phyloP scores from a whole-genome alignment of 345 rosid species.

The Anastatica hierochuntica region DNA sequence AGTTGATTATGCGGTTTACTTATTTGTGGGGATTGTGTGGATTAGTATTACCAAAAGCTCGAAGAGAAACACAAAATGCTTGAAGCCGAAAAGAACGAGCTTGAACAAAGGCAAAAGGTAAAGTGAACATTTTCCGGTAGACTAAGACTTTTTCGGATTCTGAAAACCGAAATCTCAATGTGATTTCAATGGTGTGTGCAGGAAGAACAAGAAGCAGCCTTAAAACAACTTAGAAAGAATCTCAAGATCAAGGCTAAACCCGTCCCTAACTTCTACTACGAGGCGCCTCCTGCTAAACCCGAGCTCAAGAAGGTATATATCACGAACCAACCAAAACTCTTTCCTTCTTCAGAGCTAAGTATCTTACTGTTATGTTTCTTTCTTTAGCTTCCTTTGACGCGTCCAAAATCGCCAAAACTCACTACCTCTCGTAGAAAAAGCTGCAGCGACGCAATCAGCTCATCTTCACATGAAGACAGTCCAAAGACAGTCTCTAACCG shows the following conservation, averaged over 20 bases:
- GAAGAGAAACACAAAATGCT: constrained; percentile 75
- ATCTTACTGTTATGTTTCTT: neutral
- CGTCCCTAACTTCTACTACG: constrained; percentile 87
- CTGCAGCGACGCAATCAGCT: constrained; percentile 31
- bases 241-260: constrained; percentile 83
- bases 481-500: constrained; percentile 10
- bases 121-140: neutral
- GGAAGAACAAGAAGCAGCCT: constrained; percentile 97
- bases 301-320: constrained; percentile 75
- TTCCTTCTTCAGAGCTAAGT: neutral
- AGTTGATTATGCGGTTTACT: neutral
- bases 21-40: constrained; percentile 7
- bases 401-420: constrained; percentile 62
- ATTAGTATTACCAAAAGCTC: constrained; percentile 70
- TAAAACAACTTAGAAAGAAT: constrained; percentile 80
- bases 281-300: constrained; percentile 70
- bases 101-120: constrained; percentile 77
- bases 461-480: constrained; percentile 22
- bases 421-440: constrained; percentile 58
- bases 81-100: constrained; percentile 68
- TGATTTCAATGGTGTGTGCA: neutral
- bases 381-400: constrained; percentile 65
- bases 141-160: neutral
- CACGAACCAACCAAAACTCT: neutral
- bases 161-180: neutral